Evolutionary conservation across 805 yeast genomes (phyloP).

Genomic region (Metschnikowia chrysomelidarum): DNA sequence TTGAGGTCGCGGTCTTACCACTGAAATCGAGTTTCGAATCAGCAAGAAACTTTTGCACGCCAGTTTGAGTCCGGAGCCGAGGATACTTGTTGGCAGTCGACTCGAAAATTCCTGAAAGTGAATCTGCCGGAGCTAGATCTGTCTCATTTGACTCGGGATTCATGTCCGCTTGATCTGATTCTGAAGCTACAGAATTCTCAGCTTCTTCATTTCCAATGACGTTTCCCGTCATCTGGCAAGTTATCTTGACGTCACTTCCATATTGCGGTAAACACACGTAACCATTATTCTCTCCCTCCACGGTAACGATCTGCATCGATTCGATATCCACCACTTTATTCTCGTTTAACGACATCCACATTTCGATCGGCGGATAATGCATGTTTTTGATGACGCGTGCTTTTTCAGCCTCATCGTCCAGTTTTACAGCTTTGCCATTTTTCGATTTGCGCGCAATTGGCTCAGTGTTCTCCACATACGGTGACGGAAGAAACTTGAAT

Average conservation of each 20-base stretch:
- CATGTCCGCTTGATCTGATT: constrained; percentile 6
- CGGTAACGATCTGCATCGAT: constrained; percentile 41
- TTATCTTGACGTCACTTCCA: constrained; percentile 45
- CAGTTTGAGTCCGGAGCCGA: constrained; percentile 38
- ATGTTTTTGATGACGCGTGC: constrained; percentile 19
- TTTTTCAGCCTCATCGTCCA: constrained; percentile 6
- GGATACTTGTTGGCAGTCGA: constrained; percentile 26
- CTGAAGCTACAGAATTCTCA: constrained; percentile 3
- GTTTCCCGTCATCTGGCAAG: constrained; percentile 37
- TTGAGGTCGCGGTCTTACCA: constrained; percentile 32
- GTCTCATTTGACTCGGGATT: constrained; percentile 2
- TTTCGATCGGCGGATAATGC: constrained; percentile 52
- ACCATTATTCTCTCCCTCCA: constrained; percentile 44
- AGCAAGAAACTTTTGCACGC: constrained; percentile 39
- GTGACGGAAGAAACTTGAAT: constrained; percentile 46
- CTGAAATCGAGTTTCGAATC: constrained; percentile 39
- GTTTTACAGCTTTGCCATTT: no score
- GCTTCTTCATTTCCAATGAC: constrained; percentile 21
- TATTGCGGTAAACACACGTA: constrained; percentile 42
- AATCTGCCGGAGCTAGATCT: constrained; percentile 1
- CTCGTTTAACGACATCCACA: constrained; percentile 48
- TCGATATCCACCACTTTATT: constrained; percentile 37
- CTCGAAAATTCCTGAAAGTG: constrained; percentile 18
- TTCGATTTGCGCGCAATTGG: no score
- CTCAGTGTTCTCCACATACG: constrained; percentile 28